A percentile compares a stretch with the other conserved stretches of the same genome.
These are phyloP conservation scores for Aspergillus heteromorphus DNA, from an alignment of 495 filamentous ascomycete species.

Conservation along the genomic window DNA sequence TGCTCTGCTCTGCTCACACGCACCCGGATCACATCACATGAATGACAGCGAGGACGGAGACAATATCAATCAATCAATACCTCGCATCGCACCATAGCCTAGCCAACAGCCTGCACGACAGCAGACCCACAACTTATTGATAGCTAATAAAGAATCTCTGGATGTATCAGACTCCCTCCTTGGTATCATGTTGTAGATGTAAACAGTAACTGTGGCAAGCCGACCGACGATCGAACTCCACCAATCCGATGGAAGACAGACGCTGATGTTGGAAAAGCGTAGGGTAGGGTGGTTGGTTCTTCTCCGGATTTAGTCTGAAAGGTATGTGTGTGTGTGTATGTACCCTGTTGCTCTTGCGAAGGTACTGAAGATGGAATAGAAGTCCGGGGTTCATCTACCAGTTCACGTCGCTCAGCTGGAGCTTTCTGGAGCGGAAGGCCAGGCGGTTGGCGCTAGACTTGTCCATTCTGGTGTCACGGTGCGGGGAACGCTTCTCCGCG, in stretches of 20 bases:
- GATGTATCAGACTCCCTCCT: no score
- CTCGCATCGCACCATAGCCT: neutral
- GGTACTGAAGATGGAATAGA: neutral
- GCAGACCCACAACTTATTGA: neutral
- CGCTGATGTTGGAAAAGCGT: neutral
- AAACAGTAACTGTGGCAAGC: neutral
- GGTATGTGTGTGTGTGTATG: neutral
- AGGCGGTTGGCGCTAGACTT: constrained; percentile 65
- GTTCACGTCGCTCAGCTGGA: constrained; percentile 94
- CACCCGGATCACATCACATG: neutral
- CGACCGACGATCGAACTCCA: neutral
- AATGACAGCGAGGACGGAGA: no score
- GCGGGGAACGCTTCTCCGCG: constrained; percentile 35
- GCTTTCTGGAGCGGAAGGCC: constrained; percentile 79
- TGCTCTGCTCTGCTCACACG: neutral
- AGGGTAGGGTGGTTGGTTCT: no score
- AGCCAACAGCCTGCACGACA: neutral
- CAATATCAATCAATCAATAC: neutral
- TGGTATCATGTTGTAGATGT: neutral
- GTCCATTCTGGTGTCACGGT: constrained; percentile 46
- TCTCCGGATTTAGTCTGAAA: neutral
- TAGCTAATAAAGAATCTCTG: neutral
- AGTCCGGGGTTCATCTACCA: constrained; percentile 57
- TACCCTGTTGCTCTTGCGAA: neutral
- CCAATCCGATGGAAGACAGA: neutral